Conservation (phyloP, 2,329 filamentous ascomycete genomes). For the Ophiostoma montium region DNA sequence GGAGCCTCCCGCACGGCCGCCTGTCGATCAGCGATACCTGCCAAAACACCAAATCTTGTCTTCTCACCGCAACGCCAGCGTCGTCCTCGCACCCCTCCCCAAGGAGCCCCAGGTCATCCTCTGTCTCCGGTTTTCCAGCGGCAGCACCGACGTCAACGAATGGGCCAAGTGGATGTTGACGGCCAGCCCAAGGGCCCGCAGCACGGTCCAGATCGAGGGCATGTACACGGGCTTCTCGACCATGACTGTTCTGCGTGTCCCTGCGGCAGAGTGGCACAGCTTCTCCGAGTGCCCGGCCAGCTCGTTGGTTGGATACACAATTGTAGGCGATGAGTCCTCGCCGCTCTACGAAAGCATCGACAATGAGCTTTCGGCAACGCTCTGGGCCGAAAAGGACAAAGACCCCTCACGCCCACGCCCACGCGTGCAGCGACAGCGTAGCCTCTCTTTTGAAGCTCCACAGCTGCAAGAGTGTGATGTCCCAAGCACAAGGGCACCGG, state of each 20-base stretch:
- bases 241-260: constrained; percentile 12
- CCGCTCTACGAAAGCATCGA: constrained; percentile 8
- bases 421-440: background rate
- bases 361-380: constrained; percentile 8
- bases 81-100: constrained; percentile 9
- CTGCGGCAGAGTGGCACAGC: constrained; percentile 8
- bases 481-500: too few relatives aligned
- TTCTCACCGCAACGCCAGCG: constrained; percentile 10
- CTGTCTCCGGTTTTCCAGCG: constrained; percentile 11
- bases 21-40: constrained; percentile 5
- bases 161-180: constrained; percentile 14
- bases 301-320: constrained; percentile 12
- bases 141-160: constrained; percentile 5
- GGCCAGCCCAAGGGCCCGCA: constrained; percentile 4
- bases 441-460: background rate
- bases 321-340: constrained; percentile 8
- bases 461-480: too few relatives aligned
- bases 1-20: constrained; percentile 1
- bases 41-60: constrained; percentile 12
- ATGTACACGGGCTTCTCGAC: constrained; percentile 11
- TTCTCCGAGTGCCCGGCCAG: constrained; percentile 11
- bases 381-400: constrained; percentile 8
- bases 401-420: background rate
- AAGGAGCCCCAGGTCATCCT: constrained; percentile 12
- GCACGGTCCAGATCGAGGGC: constrained; percentile 11